Evolutionary conservation across 139 green algal genomes (phyloP), one percentile per base, ranked within the genome.

Genomic region (Micractinium sp.): DNA sequence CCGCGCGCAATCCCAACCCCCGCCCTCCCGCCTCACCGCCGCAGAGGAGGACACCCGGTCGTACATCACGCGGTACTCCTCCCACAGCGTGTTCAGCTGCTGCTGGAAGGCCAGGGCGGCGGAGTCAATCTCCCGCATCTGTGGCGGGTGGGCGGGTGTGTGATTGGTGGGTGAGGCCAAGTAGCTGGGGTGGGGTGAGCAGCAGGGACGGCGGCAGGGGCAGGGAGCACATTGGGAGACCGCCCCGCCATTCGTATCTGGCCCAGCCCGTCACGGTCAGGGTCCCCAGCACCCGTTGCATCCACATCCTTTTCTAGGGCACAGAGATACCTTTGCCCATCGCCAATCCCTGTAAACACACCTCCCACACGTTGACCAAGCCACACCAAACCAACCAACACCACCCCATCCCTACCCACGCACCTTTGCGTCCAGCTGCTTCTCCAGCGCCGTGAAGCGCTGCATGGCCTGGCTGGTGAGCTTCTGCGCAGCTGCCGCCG

Each of bases 21-120:
- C 41, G 12, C 29, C 41, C 78, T 7, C 29, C 25, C 82, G 20
- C 15, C 61, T 36, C 86, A 89, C 86, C 60, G 60, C 23, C 3
- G 71, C 47, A 13, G 73, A 7, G 15, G 71, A 23, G 16, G 71
- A 73, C 85, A 88, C 71, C 4, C 33, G 39, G 39, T 82, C n/a
- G 73, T 82, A 82, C 36, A 88, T 22, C 31, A 31, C 12, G 36
- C 86, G 53, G 76, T 89, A 89, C 60, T 89, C 60, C 75, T 89
- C 86, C 86, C 86, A 89, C 36, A 89, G 75, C 27, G 27, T 61
- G 60, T 85, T 85, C n/a, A 89, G 60, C 25, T 63, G 86, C 60
- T 66, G 31, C 86, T 89, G 86, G 60, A 85, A 85, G 60, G 74
- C 86, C 56, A 78, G n/a, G 0, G 75, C 73, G 36, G 76, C 86